phyloP scores from a whole-genome alignment of 192 early-diverging fungal genomes.

The Coemansia sp. region DNA sequence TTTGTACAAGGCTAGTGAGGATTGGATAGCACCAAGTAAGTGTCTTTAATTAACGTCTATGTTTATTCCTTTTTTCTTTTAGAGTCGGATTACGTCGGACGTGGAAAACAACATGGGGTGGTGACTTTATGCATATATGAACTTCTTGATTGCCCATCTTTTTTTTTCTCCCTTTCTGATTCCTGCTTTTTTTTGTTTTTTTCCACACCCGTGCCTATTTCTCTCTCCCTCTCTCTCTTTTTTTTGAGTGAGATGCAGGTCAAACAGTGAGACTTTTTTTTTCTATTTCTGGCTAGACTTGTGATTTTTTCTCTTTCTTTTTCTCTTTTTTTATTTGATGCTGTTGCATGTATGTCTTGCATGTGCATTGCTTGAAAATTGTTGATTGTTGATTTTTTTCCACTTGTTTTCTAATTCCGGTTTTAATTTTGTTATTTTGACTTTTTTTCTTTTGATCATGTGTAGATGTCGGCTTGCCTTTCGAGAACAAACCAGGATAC shows the following conservation, averaged over 20 bases:
- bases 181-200: slow-evolving; percentile 1
- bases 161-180: not conserved
- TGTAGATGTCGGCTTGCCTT: slow-evolving; percentile 48
- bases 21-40: slow-evolving; percentile 55
- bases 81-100: not conserved
- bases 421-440: slow-evolving; percentile 11
- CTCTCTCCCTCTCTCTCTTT: not conserved
- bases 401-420: not conserved
- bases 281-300: too few species aligned
- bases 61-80: not conserved
- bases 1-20: slow-evolving; percentile 49
- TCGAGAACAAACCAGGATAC: slow-evolving; percentile 50
- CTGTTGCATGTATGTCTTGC: not conserved
- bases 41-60: slow-evolving; percentile 3
- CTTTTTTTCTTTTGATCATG: not conserved
- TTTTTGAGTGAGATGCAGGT: not conserved
- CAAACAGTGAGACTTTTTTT: too few species aligned
- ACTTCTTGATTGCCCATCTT: slow-evolving; percentile 18
- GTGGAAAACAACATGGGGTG: not conserved
- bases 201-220: not conserved
- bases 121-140: slow-evolving; percentile 42
- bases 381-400: slow-evolving; percentile 3
- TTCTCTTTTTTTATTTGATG: not conserved
- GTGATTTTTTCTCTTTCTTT: slow-evolving; percentile 4
- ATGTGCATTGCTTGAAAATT: not conserved